Base-by-base conservation (phyloP, 345 rosid genomes). In the Iberis pinnata region DNA sequence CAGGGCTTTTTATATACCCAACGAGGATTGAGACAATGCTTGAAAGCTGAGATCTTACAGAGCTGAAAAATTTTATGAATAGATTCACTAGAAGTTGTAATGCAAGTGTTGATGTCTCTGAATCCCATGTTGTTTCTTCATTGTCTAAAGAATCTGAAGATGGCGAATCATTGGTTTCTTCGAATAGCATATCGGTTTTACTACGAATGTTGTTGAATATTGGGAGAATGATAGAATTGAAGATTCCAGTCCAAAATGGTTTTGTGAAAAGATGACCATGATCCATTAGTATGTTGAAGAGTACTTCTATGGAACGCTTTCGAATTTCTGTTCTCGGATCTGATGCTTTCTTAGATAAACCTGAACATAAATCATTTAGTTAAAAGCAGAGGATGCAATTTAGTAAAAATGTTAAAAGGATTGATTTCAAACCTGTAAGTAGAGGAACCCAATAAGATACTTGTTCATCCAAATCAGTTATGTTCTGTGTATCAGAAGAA, bases 401-500 rank as follows among this genome's bases (percentile, higher is more conserved):
- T n/a, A 35, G 2, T 4, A 59, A 59, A 48, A 43, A 13, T 29
- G 18, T 18, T 5, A 2, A 45, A 3, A 64, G 39, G 56, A 14
- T 4, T 32, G 49, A 29, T 53, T 16, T 29, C 31, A 43, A 78
- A 88, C 99, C 99, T 73, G 88, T 61, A 47, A 92, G 90, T 75
- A 92, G 64, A 64, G 97, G 99, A 71, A 85, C 63, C 99, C 99
- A 92, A 63, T 70, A 92, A 2, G 95, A 85, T 29, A 75, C 78
- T 71, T 77, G 79, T 62, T 92, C 97, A 71, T 88, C 99, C 39
- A 79, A 63, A 9, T 80, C 74, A 7, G 64, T 46, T 19, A 48
- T 52, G 49, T 35, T 61, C 40, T 69, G 76, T 48, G 63, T 46
- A 69, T 75, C 72, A 7, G 71, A 60, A 14, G 54, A 72, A 60